Evolutionary conservation across 73 alveolate genomes (phyloP).

Genomic region (Tetrahymena malaccensis): DNA sequence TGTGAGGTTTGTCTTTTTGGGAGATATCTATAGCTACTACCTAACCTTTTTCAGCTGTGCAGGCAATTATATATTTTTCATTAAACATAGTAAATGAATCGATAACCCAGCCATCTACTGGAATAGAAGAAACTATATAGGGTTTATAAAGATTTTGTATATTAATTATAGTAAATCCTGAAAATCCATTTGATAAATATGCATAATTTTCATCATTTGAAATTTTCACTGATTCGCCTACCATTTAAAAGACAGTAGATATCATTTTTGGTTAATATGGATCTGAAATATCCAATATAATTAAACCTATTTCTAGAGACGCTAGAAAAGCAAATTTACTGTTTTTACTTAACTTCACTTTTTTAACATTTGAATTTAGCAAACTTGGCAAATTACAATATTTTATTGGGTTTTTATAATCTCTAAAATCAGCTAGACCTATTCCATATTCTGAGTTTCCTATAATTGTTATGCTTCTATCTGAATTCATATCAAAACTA

Average conservation of each 20-base stretch:
- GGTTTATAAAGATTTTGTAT: neutral
- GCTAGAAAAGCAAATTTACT: neutral
- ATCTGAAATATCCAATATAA: neutral
- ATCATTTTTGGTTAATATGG: neutral
- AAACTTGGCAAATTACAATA: neutral
- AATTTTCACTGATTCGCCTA: neutral
- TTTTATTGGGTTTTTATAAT: neutral
- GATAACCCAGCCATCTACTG: neutral
- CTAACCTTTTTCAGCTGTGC: neutral
- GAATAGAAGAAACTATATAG: neutral
- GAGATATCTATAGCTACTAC: neutral
- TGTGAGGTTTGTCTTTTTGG: neutral
- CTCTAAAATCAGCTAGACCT: neutral
- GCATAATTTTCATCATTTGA: neutral
- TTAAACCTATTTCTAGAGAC: neutral
- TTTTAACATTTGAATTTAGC: neutral
- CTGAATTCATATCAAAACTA: neutral
- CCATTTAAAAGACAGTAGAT: neutral
- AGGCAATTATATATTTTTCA: neutral
- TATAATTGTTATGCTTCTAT: neutral
- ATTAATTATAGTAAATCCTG: neutral
- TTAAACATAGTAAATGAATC: neutral
- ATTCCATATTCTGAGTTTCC: neutral
- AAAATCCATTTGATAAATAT: neutral
- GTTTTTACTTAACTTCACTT: neutral